Evolutionary conservation across 768 basidiomycete species (phyloP).

Genomic region (Kwoniella dejecticola): DNA sequence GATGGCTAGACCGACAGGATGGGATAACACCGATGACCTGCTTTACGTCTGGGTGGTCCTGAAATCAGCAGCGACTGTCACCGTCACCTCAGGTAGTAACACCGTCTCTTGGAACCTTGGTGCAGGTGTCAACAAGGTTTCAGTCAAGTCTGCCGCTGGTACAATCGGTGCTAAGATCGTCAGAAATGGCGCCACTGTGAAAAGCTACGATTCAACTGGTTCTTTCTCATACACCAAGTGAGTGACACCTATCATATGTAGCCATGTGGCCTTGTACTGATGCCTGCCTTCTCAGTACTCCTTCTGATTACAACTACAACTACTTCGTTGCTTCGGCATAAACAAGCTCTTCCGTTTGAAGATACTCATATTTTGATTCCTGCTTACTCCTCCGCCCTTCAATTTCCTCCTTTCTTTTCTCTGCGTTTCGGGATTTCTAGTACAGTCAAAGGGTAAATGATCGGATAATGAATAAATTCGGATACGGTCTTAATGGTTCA

Average conservation of each 20-base stretch:
- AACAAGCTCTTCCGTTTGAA: neutral
- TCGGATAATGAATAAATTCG: no score
- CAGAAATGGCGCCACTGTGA: conserved; percentile 30
- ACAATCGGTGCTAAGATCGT: conserved; percentile 38
- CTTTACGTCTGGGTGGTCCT: conserved; percentile 49
- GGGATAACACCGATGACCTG: conserved; percentile 48
- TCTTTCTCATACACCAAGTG: conserved; percentile 39
- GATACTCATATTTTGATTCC: no score
- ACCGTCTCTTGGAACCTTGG: conserved; percentile 33
- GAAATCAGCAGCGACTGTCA: conserved; percentile 33
- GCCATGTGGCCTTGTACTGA: no score
- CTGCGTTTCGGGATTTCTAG: neutral
- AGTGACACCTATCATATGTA: conserved; percentile 12
- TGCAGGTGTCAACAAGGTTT: conserved; percentile 42
- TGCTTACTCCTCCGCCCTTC: neutral
- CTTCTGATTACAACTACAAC: conserved; percentile 51
- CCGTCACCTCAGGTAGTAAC: conserved; percentile 32
- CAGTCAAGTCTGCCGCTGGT: conserved; percentile 36
- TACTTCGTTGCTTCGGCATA: conserved; percentile 46
- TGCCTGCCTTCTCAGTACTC: conserved; percentile 20
- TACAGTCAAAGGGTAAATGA: no score
- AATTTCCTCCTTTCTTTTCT: no score
- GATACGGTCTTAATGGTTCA: neutral
- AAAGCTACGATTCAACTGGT: conserved; percentile 34
- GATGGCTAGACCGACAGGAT: conserved; percentile 29